These are phyloP conservation scores for Mucor velutinosus DNA, from an alignment of 371 early-diverging fungal species.

Conservation along the genomic window DNA sequence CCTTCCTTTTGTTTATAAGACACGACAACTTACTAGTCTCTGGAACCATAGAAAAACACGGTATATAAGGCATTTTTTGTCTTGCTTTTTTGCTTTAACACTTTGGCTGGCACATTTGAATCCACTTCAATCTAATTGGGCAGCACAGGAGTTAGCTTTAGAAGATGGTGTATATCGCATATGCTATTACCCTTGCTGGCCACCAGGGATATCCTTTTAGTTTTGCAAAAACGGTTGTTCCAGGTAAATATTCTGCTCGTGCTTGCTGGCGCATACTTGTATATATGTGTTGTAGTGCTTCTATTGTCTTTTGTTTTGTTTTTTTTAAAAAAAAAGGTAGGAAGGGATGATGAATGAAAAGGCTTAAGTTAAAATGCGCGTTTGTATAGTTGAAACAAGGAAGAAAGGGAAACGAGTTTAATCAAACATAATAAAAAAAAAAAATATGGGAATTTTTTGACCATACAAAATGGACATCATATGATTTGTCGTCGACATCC, in stretches of 20 bases:
- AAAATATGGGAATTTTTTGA: constrained; percentile 4
- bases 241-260: constrained; percentile 51
- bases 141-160: not conserved
- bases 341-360: not conserved
- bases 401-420: not conserved
- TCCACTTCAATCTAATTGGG: constrained; percentile 58
- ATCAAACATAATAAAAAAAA: not conserved
- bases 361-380: not conserved
- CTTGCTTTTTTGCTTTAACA: constrained; percentile 59
- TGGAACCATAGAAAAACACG: constrained; percentile 72
- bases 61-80: constrained; percentile 58
- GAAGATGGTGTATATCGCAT: not conserved
- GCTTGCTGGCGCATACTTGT: constrained; percentile 22
- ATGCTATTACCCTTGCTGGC: constrained; percentile 65
- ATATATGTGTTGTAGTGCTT: not conserved
- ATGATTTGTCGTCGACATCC: not conserved
- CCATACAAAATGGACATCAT: constrained; percentile 2
- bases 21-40: constrained; percentile 66
- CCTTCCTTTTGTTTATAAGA: constrained; percentile 1
- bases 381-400: not conserved
- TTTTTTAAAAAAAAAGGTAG: too few relatives aligned
- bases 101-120: constrained; percentile 51
- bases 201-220: constrained; percentile 81
- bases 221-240: constrained; percentile 71
- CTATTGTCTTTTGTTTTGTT: not conserved